phyloP scores from a whole-genome alignment of 805 yeast genomes.

The Komagataella ulmi region DNA sequence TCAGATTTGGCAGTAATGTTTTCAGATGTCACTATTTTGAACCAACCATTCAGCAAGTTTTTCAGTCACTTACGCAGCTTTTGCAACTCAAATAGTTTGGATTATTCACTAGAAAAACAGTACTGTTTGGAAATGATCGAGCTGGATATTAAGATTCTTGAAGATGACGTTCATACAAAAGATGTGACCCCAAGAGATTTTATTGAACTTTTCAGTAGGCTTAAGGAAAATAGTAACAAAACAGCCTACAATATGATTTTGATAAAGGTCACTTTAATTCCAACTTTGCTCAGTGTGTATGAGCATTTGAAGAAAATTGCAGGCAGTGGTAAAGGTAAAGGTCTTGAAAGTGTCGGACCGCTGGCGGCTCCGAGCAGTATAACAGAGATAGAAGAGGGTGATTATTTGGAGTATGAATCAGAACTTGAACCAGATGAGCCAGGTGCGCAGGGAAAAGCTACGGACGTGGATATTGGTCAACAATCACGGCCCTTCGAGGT shows the following conservation, averaged over 20 bases:
- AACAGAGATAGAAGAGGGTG: background rate
- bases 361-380: background rate
- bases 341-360: background rate
- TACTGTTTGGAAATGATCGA: constrained; percentile 9
- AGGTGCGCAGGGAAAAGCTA: background rate
- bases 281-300: constrained; percentile 6
- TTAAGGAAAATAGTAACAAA: constrained; percentile 10
- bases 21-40: constrained; percentile 10
- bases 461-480: background rate
- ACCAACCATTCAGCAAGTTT: constrained; percentile 5
- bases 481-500: background rate
- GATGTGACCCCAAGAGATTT: constrained; percentile 9
- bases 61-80: constrained; percentile 2
- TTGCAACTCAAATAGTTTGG: constrained; percentile 3
- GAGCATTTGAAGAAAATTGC: constrained; percentile 2
- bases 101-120: constrained; percentile 4
- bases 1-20: constrained; percentile 5
- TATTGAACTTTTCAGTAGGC: constrained; percentile 7
- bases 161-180: constrained; percentile 10
- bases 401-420: background rate
- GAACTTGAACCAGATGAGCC: background rate
- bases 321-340: constrained; percentile 6
- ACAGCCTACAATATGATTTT: constrained; percentile 10
- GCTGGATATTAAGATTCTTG: constrained; percentile 11
- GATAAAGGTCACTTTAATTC: constrained; percentile 8